A percentile compares a stretch with the other conserved stretches of the same genome.
These are phyloP conservation scores for Amanita thiersii DNA, from an alignment of 768 basidiomycete species.

Conservation along the genomic window DNA sequence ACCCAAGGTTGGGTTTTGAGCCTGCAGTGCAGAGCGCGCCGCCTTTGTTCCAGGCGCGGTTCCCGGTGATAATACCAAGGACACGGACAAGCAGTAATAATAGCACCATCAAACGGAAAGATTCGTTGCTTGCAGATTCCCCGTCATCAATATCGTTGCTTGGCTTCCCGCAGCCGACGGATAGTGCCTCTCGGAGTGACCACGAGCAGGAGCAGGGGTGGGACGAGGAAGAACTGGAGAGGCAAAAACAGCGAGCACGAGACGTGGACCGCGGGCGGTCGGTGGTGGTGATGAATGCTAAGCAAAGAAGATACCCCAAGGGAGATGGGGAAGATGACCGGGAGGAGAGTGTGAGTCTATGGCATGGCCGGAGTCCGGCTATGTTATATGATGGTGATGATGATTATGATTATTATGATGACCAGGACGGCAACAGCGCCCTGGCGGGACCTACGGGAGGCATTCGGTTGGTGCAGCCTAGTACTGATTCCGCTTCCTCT, in stretches of 20 bases:
- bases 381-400: slow-evolving; percentile 16
- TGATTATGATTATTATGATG: slow-evolving; percentile 15
- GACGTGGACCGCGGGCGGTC: slow-evolving; percentile 26
- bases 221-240: slow-evolving; percentile 23
- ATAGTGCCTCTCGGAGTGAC: slow-evolving; percentile 28
- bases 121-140: slow-evolving; percentile 9
- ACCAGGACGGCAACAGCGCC: slow-evolving; percentile 17
- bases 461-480: slow-evolving; percentile 31
- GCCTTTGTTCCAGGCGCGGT: too few relatives aligned
- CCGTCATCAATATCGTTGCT: slow-evolving; percentile 17
- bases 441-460: slow-evolving; percentile 16
- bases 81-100: too few relatives aligned
- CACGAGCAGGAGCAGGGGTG: slow-evolving; percentile 27
- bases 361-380: slow-evolving; percentile 22
- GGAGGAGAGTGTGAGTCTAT: slow-evolving; percentile 56
- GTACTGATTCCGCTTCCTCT: slow-evolving; percentile 2
- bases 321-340: slow-evolving; percentile 44
- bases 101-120: too few relatives aligned
- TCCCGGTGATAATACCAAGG: too few relatives aligned
- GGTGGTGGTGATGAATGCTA: neutral
- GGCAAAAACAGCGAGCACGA: slow-evolving; percentile 16
- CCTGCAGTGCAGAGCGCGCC: too few relatives aligned
- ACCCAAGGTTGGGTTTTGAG: too few relatives aligned
- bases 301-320: slow-evolving; percentile 39
- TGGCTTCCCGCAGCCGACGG: slow-evolving; percentile 46